Conservation (phyloP, 2,329 filamentous ascomycete species). For the Fusarium anthophilum region DNA sequence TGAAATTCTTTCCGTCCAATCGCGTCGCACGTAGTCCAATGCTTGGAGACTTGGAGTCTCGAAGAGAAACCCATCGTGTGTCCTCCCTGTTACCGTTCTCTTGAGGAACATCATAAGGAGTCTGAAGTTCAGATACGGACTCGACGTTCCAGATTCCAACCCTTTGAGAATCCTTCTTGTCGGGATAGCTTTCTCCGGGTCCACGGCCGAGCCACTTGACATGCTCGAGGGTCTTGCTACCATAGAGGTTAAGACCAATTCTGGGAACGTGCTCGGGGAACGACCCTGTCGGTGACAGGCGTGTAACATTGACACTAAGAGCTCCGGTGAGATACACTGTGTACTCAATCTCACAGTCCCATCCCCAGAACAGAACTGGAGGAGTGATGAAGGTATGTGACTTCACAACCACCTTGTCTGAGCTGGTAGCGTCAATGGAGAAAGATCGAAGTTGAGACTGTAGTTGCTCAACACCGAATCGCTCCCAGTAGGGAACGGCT, state of each 20-base stretch:
- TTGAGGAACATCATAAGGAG: slow-evolving; percentile 73
- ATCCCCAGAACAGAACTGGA: slow-evolving; percentile 69
- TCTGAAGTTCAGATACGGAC: slow-evolving; percentile 60
- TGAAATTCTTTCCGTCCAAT: slow-evolving; percentile 46
- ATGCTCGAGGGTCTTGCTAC: slow-evolving; percentile 56
- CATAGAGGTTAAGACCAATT: slow-evolving; percentile 66
- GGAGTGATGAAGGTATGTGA: slow-evolving; percentile 66
- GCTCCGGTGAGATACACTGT: slow-evolving; percentile 57
- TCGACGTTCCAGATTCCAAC: slow-evolving; percentile 58
- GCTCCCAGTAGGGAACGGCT: slow-evolving; percentile 67
- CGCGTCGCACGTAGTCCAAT: slow-evolving; percentile 36
- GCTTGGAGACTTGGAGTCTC: slow-evolving; percentile 20
- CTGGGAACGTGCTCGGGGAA: slow-evolving; percentile 67
- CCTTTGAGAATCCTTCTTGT: slow-evolving; percentile 66
- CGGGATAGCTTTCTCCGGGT: slow-evolving; percentile 70
- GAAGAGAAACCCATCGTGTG: slow-evolving; percentile 63
- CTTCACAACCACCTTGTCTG: slow-evolving; percentile 59
- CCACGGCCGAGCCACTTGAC: slow-evolving; percentile 71
- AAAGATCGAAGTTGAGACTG: slow-evolving; percentile 58
- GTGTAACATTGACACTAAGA: slow-evolving; percentile 56
- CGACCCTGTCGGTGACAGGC: slow-evolving; percentile 57
- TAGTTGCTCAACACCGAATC: slow-evolving; percentile 58
- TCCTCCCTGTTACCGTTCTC: slow-evolving; percentile 73
- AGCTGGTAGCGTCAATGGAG: slow-evolving; percentile 49
- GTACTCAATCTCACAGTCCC: slow-evolving; percentile 60